phyloP scores from a whole-genome alignment of 1,284 basidiomycete species.

The Heterobasidion irregulare region DNA sequence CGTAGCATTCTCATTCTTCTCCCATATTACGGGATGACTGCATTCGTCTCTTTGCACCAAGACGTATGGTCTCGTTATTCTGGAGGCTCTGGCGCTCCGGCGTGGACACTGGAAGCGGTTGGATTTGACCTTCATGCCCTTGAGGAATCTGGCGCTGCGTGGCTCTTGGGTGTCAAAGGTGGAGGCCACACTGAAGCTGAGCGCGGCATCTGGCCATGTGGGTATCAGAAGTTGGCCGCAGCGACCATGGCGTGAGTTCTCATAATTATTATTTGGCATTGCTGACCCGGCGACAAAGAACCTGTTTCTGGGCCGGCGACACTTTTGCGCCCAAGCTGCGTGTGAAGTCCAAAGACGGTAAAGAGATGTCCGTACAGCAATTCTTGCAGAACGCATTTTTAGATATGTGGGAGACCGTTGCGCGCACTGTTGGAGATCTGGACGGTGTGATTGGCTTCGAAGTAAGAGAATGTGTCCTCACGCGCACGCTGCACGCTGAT shows the following conservation, averaged over 20 bases:
- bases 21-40: conserved; percentile 72
- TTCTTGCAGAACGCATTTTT: conserved; percentile 84
- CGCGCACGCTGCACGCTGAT: neutral
- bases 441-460: conserved; percentile 88
- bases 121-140: conserved; percentile 75
- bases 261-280: neutral
- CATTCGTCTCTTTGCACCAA: conserved; percentile 81
- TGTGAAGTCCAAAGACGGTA: conserved; percentile 39
- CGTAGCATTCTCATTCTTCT: conserved; percentile 67
- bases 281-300: conserved; percentile 27
- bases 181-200: conserved; percentile 66
- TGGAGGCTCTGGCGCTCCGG: conserved; percentile 88
- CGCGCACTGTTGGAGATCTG: conserved; percentile 60
- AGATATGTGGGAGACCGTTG: conserved; percentile 69
- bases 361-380: conserved; percentile 61
- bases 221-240: conserved; percentile 84
- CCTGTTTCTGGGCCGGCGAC: conserved; percentile 87
- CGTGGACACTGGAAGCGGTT: conserved; percentile 80
- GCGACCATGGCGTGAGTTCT: conserved; percentile 77
- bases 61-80: conserved; percentile 95
- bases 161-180: conserved; percentile 72
- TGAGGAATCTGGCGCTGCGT: conserved; percentile 78
- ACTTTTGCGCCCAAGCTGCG: conserved; percentile 72
- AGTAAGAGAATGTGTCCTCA: conserved; percentile 31
- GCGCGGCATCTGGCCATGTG: conserved; percentile 83